Base-by-base conservation (phyloP, 2,329 filamentous ascomycete genomes). In the Paraphaeosphaeria sporulosa region DNA sequence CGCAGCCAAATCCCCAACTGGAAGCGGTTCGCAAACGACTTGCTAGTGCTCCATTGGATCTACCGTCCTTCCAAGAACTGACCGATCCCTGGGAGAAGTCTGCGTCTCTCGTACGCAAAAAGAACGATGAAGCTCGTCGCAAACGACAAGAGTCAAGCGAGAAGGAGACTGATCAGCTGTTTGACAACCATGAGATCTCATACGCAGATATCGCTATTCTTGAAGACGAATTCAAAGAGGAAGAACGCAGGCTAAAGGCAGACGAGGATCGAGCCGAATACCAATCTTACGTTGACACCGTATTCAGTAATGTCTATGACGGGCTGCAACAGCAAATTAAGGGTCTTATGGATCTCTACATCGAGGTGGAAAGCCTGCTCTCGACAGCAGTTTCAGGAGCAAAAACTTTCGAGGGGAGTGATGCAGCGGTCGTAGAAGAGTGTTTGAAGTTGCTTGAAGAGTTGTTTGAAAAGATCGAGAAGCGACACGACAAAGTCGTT, bases 181-280 rank as follows among this genome's bases (percentile, higher is more conserved):
- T 86, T 74, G 83, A 87, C 63, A 80, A 80, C 51, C 81, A 86
- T 57, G 82, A 86, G 64, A 86, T 87, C 47, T 84, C 83, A 0
- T 87, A 87, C 69, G 83, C 84, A 13, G 84, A 87, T 51, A 85
- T 87, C 65, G 82, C 81, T 40, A 78, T 78, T 17, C 74, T 87
- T 10, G 85, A 87, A 66, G 80, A 84, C 51, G 83, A 86, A 32
- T 85, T 85, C 64, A 84, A 84, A 59, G 79, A 83, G 57, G 78
- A 78, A 10, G 85, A 87, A 69, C 80, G 80, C 48, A 79, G 81
- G 34, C 75, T 78, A 42, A 84, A 84, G 63, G 78, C 83, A n/a
- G 79, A 82, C 47, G 84, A 86, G 70, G 84, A 85, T 61, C 76
- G 82, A 44, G 76, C 77, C 12, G 84, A 86, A 66, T 81, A 85